phyloP scores from a whole-genome alignment of 805 yeast genomes.

The Diddensiella caesifluorescens region DNA sequence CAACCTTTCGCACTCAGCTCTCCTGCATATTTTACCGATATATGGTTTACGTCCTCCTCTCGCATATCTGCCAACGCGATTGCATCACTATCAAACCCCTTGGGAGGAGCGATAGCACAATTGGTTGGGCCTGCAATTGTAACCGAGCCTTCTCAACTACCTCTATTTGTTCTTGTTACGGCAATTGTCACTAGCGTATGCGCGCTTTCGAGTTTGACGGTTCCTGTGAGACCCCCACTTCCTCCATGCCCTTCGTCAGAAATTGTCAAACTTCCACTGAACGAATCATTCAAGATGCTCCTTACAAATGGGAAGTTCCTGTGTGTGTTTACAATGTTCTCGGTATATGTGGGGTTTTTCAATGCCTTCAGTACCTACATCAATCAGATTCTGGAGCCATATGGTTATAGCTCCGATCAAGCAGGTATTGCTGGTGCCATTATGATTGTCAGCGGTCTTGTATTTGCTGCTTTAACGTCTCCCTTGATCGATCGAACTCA shows the following conservation, averaged over 20 bases:
- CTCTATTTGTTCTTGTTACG: conserved; percentile 24
- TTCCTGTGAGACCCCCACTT: conserved; percentile 24
- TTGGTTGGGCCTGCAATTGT: conserved; percentile 32
- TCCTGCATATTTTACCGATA: conserved; percentile 30
- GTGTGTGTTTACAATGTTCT: conserved; percentile 22
- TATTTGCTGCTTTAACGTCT: conserved; percentile 27
- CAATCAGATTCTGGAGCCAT: conserved; percentile 32
- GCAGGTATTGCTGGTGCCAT: conserved; percentile 33
- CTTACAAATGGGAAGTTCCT: conserved; percentile 18
- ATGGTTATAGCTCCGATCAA: conserved; percentile 31
- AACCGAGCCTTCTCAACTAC: conserved; percentile 19
- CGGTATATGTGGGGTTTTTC: conserved; percentile 32
- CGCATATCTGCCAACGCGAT: conserved; percentile 34
- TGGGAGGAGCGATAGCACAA: conserved; percentile 33
- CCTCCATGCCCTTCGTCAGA: conserved; percentile 33
- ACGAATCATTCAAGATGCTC: conserved; percentile 21
- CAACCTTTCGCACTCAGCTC: conserved; percentile 32
- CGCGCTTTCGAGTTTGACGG: conserved; percentile 20
- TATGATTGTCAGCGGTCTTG: conserved; percentile 29
- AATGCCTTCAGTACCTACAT: conserved; percentile 30
- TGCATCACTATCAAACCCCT: conserved; percentile 31
- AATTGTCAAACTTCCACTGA: conserved; percentile 23
- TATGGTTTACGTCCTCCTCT: conserved; percentile 32
- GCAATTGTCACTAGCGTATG: conserved; percentile 24
- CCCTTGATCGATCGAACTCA: conserved; percentile 30